Conservation (phyloP, 1,284 basidiomycete genomes). For the Bondarzewia mesenterica region DNA sequence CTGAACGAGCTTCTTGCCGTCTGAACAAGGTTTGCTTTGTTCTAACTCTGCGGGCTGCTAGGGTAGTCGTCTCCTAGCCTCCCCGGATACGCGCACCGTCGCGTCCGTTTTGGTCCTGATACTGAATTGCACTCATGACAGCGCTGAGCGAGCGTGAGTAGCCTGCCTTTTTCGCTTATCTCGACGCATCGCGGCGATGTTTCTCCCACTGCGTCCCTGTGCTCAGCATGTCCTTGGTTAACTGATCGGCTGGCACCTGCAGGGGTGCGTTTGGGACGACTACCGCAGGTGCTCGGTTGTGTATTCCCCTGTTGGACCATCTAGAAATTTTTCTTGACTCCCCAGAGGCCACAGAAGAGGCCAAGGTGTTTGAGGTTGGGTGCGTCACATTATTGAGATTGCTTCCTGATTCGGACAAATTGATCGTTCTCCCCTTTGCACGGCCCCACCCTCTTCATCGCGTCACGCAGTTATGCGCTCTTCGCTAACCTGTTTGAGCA, state of each 20-base stretch:
- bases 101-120: constrained; percentile 63
- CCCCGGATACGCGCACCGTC: constrained; percentile 55
- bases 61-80: constrained; percentile 64
- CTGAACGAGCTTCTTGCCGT: background rate
- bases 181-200: background rate
- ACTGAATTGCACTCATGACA: constrained; percentile 60
- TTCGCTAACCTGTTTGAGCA: constrained; percentile 29
- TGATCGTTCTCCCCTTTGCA: too few relatives aligned
- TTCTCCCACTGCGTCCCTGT: background rate
- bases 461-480: constrained; percentile 27
- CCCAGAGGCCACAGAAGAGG: constrained; percentile 50
- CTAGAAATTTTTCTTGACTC: constrained; percentile 61
- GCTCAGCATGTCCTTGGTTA: background rate
- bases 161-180: constrained; percentile 19
- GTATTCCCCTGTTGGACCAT: constrained; percentile 53
- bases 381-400: too few relatives aligned
- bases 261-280: constrained; percentile 34
- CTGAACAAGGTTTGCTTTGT: background rate
- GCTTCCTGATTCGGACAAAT: too few relatives aligned
- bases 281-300: constrained; percentile 50
- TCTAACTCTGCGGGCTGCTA: constrained; percentile 1
- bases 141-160: constrained; percentile 42
- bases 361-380: constrained; percentile 71
- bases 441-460: too few relatives aligned
- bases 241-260: background rate